Evolutionary conservation across 768 basidiomycete genomes (phyloP).

Genomic region (Suillus luteus): DNA sequence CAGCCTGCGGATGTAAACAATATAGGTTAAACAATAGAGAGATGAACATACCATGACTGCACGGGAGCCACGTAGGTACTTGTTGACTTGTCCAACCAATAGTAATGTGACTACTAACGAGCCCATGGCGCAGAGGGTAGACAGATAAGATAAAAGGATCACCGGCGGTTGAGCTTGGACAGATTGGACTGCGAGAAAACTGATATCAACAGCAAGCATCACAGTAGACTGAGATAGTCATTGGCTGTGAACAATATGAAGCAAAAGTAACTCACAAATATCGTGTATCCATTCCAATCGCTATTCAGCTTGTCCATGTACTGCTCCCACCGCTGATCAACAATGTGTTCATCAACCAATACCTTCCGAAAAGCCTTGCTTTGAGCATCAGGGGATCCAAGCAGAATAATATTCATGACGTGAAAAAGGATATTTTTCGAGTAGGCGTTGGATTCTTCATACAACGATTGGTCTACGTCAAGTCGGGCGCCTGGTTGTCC

Average conservation of each 20-base stretch:
- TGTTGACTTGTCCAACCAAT: constrained; percentile 39
- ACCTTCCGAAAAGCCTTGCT: constrained; percentile 41
- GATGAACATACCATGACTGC: constrained; percentile 29
- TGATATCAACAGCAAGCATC: constrained; percentile 54
- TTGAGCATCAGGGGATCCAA: constrained; percentile 48
- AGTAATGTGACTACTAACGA: constrained; percentile 37
- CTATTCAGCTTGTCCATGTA: constrained; percentile 42
- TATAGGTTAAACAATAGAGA: neutral
- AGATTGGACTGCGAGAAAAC: constrained; percentile 52
- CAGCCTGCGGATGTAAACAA: constrained; percentile 16
- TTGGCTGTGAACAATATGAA: neutral
- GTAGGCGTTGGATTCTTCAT: constrained; percentile 3
- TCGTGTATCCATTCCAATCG: constrained; percentile 51
- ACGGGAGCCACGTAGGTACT: constrained; percentile 22
- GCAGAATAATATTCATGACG: constrained; percentile 40
- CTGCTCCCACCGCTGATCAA: constrained; percentile 39
- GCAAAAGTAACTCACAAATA: constrained; percentile 40
- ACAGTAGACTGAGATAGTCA: constrained; percentile 44
- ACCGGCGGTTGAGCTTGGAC: constrained; percentile 26
- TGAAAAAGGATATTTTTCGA: constrained; percentile 37
- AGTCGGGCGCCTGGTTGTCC: constrained; percentile 42
- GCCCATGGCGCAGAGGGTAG: constrained; percentile 37
- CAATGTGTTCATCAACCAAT: constrained; percentile 46
- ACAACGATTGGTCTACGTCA: constrained; percentile 26
- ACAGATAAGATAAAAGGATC: constrained; percentile 36